A percentile compares a stretch with the other conserved stretches of the same genome.
phyloP scores from a whole-genome alignment of 345 rosid genomes.

The Salix udensis region DNA sequence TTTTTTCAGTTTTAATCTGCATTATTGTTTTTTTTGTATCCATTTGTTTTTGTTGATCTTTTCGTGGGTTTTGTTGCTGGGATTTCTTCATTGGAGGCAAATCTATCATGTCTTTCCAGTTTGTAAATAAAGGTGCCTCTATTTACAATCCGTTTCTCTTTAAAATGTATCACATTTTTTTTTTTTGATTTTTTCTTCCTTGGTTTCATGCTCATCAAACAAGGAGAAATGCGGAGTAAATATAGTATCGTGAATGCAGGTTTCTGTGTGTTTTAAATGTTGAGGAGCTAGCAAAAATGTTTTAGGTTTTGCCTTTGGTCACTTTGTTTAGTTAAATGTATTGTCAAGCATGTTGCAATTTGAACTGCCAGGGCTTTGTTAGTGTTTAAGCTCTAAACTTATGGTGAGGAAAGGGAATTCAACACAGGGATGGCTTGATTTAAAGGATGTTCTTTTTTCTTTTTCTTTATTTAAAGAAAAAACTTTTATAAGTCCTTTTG shows the following conservation, averaged over 20 bases:
- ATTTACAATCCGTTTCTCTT: not conserved
- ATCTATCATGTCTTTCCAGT: constrained; percentile 14
- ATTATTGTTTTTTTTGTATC: not conserved
- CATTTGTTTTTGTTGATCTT: not conserved
- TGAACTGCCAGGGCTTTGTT: not conserved
- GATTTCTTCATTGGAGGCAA: constrained; percentile 12
- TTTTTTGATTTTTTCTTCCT: not conserved
- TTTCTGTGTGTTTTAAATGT: not conserved
- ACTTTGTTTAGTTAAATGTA: constrained; percentile 2
- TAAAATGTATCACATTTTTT: not conserved
- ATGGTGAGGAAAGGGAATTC: not conserved
- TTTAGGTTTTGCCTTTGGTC: not conserved
- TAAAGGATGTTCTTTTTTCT: not conserved
- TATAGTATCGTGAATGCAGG: not conserved
- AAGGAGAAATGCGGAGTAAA: constrained; percentile 3
- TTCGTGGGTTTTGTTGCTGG: constrained; percentile 18
- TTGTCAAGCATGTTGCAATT: not conserved
- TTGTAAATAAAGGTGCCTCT: constrained; percentile 15
- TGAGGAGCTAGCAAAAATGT: not conserved
- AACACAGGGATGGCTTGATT: not conserved
- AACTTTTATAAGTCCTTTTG: not conserved
- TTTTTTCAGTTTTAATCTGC: not conserved
- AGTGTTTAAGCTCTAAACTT: not conserved
- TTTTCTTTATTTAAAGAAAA: no score
- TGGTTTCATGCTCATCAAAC: not conserved